phyloP scores from a whole-genome alignment of 495 filamentous ascomycete species.

The Penicillium malachiteum region DNA sequence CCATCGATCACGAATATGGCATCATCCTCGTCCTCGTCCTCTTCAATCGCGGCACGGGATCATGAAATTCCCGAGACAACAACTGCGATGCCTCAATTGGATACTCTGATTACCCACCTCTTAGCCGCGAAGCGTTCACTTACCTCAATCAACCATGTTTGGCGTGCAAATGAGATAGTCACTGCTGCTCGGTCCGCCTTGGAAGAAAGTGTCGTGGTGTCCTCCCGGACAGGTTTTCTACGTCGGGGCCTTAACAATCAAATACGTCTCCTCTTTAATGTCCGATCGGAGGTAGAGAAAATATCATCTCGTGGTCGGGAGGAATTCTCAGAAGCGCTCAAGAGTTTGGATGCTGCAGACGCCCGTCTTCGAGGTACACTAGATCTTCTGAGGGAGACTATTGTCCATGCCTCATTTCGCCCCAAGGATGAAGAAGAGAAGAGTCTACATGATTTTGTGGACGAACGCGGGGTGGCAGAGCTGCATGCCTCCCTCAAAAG shows the following conservation, averaged over 20 bases:
- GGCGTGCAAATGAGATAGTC: constrained; percentile 85
- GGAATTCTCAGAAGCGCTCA: constrained; percentile 64
- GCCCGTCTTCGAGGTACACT: constrained; percentile 69
- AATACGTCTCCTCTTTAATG: constrained; percentile 62
- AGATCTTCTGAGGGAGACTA: constrained; percentile 63
- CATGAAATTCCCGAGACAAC: constrained; percentile 17
- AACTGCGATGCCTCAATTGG: constrained; percentile 46
- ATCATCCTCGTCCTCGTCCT: constrained; percentile 32
- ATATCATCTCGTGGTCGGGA: constrained; percentile 50
- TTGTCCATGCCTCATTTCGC: constrained; percentile 72
- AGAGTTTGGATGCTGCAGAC: constrained; percentile 72
- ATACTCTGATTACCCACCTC: constrained; percentile 76
- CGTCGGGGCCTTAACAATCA: constrained; percentile 71
- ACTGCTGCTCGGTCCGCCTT: constrained; percentile 70
- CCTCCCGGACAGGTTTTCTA: constrained; percentile 75
- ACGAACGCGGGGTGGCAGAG: constrained; percentile 72
- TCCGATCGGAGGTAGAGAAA: constrained; percentile 61
- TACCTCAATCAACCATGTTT: constrained; percentile 79
- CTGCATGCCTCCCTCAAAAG: constrained; percentile 64
- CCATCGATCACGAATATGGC: constrained; percentile 26
- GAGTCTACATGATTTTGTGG: constrained; percentile 85
- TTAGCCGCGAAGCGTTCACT: constrained; percentile 88
- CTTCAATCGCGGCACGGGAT: constrained; percentile 16
- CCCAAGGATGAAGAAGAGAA: constrained; percentile 64
- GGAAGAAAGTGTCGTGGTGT: constrained; percentile 76